Base-by-base conservation (phyloP, 2,329 filamentous ascomycete species). In the Diaporthe longicolla region DNA sequence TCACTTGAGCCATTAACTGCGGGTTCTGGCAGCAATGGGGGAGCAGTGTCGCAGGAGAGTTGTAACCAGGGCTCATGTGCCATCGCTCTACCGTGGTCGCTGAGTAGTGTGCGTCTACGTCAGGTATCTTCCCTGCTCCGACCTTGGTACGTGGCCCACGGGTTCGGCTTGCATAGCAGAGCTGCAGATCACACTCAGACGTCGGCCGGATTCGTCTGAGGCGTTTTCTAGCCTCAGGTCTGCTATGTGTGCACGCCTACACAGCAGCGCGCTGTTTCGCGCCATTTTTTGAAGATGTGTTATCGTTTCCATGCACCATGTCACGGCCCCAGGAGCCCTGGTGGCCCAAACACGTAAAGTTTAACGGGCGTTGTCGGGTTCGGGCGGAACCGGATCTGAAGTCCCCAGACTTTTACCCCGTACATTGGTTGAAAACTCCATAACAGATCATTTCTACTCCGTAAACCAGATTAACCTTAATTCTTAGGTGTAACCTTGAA, bases 331-430 rank as follows among this genome's bases (percentile, higher is more conserved):
- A 17, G 10, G 9, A 15, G 19, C 40, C 26, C 24, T 45, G 59
- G 40, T 35, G 37, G 26, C 24, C 40, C 17, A 43, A 65, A 65
- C 26, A 10, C 40, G 43, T 35, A 2, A 48, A 35, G 43, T 50
- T 17, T 50, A n/a, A 65, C 29, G 63, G 63, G 37, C 35, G 21
- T 35, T 24, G 45, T 68, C 63, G 48, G 63, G 48, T 11, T 54
- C 63, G 63, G 63, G 24, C 8, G 63, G n/a, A 68, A 68, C 32
- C 63, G 63, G 63, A 40, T 40, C 63, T 45, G 1, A 54, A 40
- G 40, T 54, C 63, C 63, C 63, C 45, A 54, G 63, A 54, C 48
- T 68, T 68, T 68, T 68, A 54, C 63, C 63, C 63, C 63, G 48
- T 68, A 24, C 55, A 7, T 21, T 13, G 40, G 9, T 24, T n/a